Evolutionary conservation across 177 flowering plant species (phyloP).

Genomic region (Tripterygium wilfordii): DNA sequence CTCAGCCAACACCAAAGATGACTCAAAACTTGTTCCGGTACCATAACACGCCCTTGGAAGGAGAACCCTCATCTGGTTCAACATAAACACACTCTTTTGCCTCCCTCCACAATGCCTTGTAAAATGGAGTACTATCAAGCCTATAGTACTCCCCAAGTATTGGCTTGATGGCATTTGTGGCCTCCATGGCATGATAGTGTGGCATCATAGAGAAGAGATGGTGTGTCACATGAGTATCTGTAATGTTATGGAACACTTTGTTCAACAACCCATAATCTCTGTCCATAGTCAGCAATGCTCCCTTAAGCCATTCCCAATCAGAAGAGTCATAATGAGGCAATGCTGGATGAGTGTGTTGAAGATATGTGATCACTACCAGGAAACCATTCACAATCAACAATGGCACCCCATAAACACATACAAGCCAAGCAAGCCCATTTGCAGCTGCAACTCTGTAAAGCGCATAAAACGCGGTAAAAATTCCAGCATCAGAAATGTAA

Average conservation of each 20-base stretch:
- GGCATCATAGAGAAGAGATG: conserved; percentile 37
- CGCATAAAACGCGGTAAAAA: conserved; percentile 9
- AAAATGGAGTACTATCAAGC: conserved; percentile 25
- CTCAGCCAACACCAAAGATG: no score
- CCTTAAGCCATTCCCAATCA: conserved; percentile 42
- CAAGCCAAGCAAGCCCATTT: conserved; percentile 23
- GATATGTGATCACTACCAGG: conserved; percentile 24
- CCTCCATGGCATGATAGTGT: conserved; percentile 40
- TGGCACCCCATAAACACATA: conserved; percentile 24
- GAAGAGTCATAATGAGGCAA: conserved; percentile 27
- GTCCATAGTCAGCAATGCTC: conserved; percentile 29
- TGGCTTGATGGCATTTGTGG: conserved; percentile 32
- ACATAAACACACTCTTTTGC: conserved; percentile 35
- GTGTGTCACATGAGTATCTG: conserved; percentile 32
- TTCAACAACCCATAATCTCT: conserved; percentile 30
- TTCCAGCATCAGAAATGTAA: conserved; percentile 22
- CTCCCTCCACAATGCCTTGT: conserved; percentile 37
- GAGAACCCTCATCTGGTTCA: conserved; percentile 20
- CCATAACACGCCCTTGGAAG: conserved; percentile 30
- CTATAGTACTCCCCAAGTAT: conserved; percentile 32
- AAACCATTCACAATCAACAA: conserved; percentile 26
- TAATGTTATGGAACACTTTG: conserved; percentile 24
- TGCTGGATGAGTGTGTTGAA: conserved; percentile 41
- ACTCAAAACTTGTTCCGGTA: conserved; percentile 28
- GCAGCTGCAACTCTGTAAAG: conserved; percentile 13